phyloP scores from a whole-genome alignment of 2,329 filamentous ascomycete species.

The Exophiala mesophila region DNA sequence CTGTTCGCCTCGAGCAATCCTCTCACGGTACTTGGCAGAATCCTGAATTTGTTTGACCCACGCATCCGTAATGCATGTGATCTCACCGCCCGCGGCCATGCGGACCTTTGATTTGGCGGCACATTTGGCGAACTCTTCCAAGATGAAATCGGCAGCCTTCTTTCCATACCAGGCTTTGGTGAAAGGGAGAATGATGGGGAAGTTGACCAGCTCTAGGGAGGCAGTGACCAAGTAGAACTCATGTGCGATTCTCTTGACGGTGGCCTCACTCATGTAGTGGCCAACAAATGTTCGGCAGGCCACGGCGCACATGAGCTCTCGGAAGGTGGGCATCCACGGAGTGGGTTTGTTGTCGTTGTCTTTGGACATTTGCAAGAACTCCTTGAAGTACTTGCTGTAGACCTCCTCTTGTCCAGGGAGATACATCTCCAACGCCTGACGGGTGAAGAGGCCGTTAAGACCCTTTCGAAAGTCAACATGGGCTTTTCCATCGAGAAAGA shows the following conservation, averaged over 20 bases:
- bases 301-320: conserved; percentile 89
- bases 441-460: conserved; percentile 89
- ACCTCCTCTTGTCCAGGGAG: conserved; percentile 89
- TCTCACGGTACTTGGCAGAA: conserved; percentile 74
- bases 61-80: conserved; percentile 90
- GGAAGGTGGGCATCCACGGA: conserved; percentile 87
- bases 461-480: conserved; percentile 98
- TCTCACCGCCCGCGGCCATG: conserved; percentile 80
- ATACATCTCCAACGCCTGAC: conserved; percentile 79
- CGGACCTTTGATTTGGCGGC: conserved; percentile 88
- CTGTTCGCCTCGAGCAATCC: conserved; percentile 65
- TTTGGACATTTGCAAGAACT: conserved; percentile 70
- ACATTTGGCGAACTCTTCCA: conserved; percentile 84
- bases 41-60: conserved; percentile 89
- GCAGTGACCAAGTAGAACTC: conserved; percentile 97
- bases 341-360: conserved; percentile 67
- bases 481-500: conserved; percentile 89
- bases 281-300: conserved; percentile 97
- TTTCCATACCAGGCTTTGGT: conserved; percentile 97
- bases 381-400: conserved; percentile 79
- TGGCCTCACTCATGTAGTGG: conserved; percentile 85
- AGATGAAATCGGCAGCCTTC: conserved; percentile 87
- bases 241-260: conserved; percentile 88
- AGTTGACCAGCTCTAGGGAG: conserved; percentile 94
- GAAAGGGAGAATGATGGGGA: conserved; percentile 91